Conservation (phyloP, 148 eudicot species). For the Vaccinium vitisidaea region DNA sequence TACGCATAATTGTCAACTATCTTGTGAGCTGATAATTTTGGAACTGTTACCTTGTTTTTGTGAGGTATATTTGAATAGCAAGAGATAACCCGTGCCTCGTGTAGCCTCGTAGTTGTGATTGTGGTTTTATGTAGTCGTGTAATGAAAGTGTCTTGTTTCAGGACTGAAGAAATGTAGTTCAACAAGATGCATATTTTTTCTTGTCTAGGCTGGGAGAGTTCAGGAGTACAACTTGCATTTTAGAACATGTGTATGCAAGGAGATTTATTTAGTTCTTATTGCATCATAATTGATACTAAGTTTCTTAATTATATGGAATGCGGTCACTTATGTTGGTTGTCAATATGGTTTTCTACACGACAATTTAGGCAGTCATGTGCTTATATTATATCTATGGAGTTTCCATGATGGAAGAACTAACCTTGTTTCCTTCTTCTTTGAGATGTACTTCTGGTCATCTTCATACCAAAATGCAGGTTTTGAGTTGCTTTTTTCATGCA, state of each 20-base stretch:
- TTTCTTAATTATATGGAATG: neutral
- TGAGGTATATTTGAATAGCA: neutral
- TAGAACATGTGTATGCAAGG: neutral
- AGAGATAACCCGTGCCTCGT: neutral
- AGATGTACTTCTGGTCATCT: constrained; percentile 96
- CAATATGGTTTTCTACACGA: neutral
- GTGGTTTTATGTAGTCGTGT: neutral
- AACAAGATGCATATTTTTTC: neutral
- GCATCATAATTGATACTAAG: neutral
- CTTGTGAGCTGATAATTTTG: neutral
- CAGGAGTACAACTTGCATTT: constrained; percentile 1
- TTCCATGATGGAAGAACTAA: constrained; percentile 70
- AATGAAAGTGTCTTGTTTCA: neutral
- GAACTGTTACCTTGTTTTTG: neutral
- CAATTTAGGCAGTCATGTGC: constrained; percentile 1
- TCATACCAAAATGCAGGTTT: constrained; percentile 98
- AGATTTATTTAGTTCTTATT: neutral
- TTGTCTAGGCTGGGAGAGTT: neutral
- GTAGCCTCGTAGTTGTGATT: neutral
- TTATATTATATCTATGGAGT: neutral
- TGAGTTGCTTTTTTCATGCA: constrained; percentile 54
- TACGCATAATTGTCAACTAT: neutral
- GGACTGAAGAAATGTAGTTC: neutral
- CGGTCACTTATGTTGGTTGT: neutral
- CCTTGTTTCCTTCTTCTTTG: constrained; percentile 84